Base-by-base conservation (phyloP, 169 alveolate genomes). In the Eimeria praecox region DNA sequence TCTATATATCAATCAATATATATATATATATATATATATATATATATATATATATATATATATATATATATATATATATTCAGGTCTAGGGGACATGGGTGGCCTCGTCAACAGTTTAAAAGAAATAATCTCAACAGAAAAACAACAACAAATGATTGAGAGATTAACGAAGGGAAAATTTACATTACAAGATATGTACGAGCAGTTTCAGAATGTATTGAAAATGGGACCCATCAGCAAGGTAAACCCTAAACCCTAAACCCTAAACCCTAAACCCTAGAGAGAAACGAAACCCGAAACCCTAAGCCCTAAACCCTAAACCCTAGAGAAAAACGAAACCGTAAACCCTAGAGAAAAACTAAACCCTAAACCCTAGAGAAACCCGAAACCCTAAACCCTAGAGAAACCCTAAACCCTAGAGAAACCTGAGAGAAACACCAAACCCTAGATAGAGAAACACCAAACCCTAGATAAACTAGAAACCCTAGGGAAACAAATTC, bases 11-110 rank as follows among this genome's bases (percentile, higher is more conserved):
- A n/a, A n/a, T n/a, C n/a, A n/a, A 33, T 80, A 18, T 52, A 18
- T 80, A 1, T 80, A 66, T 38, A n/a, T 22, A 33, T 82, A 8
- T 22, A 14, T 64, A 8, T 49, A 75, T 75, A 75, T 22, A 33
- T 80, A 18, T 52, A 18, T 80, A 1, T 80, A 66, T 38, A n/a
- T 22, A 33, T 82, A 8, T 22, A 75, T 75, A 75, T 22, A 33
- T 80, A 18, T 52, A 18, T 80, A 1, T 80, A 66, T 38, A n/a
- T 22, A 33, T 82, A 8, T 22, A 14, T 64, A 8, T 49, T 1
- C 97, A 95, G 99, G 99, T 16, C 97, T 99, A 97, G 99, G 99
- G 46, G 99, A 99, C 98, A 98, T 99, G 16, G 98, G 97, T 92
- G 99, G 99, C n/a, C 97, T 99, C 75, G 98, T 99, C 88, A 98